Percentiles rank a stretch among this genome's conserved stretches.
phyloP scores from a whole-genome alignment of 2,329 filamentous ascomycete species.

The Colletotrichum sublineola region DNA sequence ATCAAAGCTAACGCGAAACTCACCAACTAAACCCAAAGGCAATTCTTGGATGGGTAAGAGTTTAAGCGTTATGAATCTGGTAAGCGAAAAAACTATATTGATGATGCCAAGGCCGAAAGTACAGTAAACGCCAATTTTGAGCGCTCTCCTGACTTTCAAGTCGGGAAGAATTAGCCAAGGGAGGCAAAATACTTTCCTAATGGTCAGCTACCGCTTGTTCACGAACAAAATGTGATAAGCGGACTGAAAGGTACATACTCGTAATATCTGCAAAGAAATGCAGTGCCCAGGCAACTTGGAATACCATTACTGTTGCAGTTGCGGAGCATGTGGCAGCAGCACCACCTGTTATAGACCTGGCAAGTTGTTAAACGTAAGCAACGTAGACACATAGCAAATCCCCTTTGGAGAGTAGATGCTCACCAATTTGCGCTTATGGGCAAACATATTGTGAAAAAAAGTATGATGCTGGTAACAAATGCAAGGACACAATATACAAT shows the following conservation, averaged over 20 bases:
- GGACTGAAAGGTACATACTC: background rate
- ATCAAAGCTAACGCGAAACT: background rate
- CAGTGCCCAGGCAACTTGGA: slow-evolving; percentile 37
- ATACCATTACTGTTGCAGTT: slow-evolving; percentile 25
- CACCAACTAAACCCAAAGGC: slow-evolving; percentile 34
- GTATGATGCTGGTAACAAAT: slow-evolving; percentile 31
- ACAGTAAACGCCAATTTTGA: slow-evolving; percentile 36
- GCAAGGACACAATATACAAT: slow-evolving; percentile 31
- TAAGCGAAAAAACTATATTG: slow-evolving; percentile 36
- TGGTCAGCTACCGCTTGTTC: background rate
- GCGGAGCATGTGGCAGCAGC: slow-evolving; percentile 32
- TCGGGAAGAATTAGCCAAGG: slow-evolving; percentile 33
- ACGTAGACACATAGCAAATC: too few species aligned
- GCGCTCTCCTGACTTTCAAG: slow-evolving; percentile 28
- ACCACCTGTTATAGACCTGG: slow-evolving; percentile 16
- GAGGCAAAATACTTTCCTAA: slow-evolving; percentile 15
- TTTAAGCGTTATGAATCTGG: slow-evolving; percentile 39
- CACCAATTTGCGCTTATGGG: slow-evolving; percentile 35
- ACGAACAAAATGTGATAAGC: background rate
- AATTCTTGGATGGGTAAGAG: slow-evolving; percentile 21
- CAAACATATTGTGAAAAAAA: slow-evolving; percentile 32
- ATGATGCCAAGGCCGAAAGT: slow-evolving; percentile 38
- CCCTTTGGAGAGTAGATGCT: background rate
- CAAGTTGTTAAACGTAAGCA: background rate
- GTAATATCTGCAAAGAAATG: slow-evolving; percentile 36